phyloP scores from a whole-genome alignment of 352 stramenopile genomes.

The Phytophthora sojae region DNA sequence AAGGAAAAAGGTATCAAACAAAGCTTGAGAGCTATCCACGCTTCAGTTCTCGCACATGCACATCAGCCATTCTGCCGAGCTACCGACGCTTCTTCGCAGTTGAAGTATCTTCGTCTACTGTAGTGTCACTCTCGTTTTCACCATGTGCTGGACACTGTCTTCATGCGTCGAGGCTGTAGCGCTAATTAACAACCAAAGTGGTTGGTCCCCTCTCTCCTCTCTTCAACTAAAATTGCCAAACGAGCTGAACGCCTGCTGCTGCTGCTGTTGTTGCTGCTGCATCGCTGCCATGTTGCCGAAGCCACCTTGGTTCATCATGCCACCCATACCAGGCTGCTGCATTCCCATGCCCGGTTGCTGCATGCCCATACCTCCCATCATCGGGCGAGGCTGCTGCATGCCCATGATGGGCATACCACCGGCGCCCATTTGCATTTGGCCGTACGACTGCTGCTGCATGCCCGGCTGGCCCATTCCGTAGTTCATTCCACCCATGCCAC shows the following conservation, averaged over 20 bases:
- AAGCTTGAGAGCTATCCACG: not conserved
- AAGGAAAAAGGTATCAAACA: not conserved
- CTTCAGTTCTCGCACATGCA: slow-evolving; percentile 16
- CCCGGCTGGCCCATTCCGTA: slow-evolving; percentile 39
- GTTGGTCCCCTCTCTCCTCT: slow-evolving; percentile 5
- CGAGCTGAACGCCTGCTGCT: slow-evolving; percentile 67
- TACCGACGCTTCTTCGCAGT: slow-evolving; percentile 14
- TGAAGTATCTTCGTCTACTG: slow-evolving; percentile 30
- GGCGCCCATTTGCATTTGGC: slow-evolving; percentile 50
- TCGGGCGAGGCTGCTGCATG: slow-evolving; percentile 37
- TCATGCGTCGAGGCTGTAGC: slow-evolving; percentile 20
- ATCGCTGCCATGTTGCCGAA: slow-evolving; percentile 55
- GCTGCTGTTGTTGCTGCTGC: slow-evolving; percentile 62
- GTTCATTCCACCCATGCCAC: slow-evolving; percentile 60
- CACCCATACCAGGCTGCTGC: slow-evolving; percentile 54
- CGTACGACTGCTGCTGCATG: slow-evolving; percentile 46
- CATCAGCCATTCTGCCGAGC: slow-evolving; percentile 26
- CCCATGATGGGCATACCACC: slow-evolving; percentile 60
- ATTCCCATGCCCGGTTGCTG: slow-evolving; percentile 49
- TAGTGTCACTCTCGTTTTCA: slow-evolving; percentile 26
- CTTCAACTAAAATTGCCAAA: slow-evolving; percentile 59
- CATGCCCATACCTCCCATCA: slow-evolving; percentile 58
- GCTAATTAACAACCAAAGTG: slow-evolving; percentile 18
- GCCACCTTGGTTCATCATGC: slow-evolving; percentile 70
- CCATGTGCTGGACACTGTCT: slow-evolving; percentile 17